These are phyloP conservation scores for Juncus effusus DNA, from an alignment of 176 grass and related monocot genomes.

Conservation along the genomic window DNA sequence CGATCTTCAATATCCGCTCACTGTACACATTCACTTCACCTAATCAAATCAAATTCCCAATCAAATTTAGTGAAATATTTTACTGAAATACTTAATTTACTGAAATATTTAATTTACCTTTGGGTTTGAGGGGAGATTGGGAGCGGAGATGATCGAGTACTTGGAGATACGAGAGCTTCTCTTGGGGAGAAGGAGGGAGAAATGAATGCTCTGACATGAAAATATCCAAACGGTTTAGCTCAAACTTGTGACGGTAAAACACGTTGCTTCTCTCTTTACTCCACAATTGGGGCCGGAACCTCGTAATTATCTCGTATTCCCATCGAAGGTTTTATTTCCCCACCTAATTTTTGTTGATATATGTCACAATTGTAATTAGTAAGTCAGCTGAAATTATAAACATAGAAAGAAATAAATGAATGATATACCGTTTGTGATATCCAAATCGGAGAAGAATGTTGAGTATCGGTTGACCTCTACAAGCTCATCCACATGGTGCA, in stretches of 20 bases:
- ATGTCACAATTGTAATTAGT: neutral
- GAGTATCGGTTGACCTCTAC: no score
- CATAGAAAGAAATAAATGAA: no score
- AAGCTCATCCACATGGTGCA: no score
- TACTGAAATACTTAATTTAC: no score
- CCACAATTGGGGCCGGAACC: neutral
- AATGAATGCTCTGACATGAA: neutral
- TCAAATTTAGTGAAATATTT: no score
- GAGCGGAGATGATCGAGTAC: neutral
- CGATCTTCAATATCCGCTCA: neutral
- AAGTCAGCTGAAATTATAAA: no score
- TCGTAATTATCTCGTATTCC: neutral
- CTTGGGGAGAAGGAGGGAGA: neutral
- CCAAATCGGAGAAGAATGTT: neutral
- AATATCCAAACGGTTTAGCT: neutral
- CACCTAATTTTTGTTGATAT: neutral
- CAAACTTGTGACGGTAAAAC: conserved; percentile 8
- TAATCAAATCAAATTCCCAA: no score
- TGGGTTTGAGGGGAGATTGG: no score
- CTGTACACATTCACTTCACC: no score
- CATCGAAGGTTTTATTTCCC: neutral
- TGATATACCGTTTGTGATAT: neutral
- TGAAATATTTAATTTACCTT: no score
- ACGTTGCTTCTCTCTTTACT: conserved; percentile 1
- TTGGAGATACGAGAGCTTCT: neutral